phyloP scores from a whole-genome alignment of 768 basidiomycete species.

The Austroboletus festivus region DNA sequence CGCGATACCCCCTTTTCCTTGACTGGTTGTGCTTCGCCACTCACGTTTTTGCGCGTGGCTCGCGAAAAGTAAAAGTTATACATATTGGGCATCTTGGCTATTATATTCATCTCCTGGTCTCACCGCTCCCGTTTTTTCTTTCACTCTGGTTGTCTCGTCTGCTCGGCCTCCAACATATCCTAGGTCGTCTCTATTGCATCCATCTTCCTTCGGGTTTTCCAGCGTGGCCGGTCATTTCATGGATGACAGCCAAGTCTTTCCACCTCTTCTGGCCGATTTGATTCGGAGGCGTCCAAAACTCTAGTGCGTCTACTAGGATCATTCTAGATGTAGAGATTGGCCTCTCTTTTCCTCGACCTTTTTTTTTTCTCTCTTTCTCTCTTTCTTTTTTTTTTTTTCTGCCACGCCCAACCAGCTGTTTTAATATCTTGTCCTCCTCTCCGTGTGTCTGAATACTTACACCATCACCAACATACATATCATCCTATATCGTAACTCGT shows the following conservation, averaged over 20 bases:
- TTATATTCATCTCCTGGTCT: constrained; percentile 14
- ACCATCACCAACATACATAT: constrained; percentile 9
- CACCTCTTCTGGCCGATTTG: background rate
- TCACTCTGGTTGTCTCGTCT: constrained; percentile 8
- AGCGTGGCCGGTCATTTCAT: constrained; percentile 7
- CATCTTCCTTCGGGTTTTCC: constrained; percentile 3
- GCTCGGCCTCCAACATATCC: constrained; percentile 34
- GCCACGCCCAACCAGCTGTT: constrained; percentile 3
- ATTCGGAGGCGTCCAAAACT: background rate
- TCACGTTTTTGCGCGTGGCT: no score
- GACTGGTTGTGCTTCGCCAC: background rate
- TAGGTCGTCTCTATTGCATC: constrained; percentile 20
- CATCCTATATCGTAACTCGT: constrained; percentile 23
- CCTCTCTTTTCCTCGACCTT: background rate
- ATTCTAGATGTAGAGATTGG: constrained; percentile 19
- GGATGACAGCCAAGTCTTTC: background rate
- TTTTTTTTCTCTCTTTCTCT: background rate
- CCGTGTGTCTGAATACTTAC: constrained; percentile 14
- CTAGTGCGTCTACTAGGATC: constrained; percentile 5
- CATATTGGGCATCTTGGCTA: constrained; percentile 34
- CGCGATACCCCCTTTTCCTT: constrained; percentile 15
- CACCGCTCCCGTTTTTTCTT: constrained; percentile 7
- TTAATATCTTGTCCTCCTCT: constrained; percentile 21
- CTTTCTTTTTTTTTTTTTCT: background rate
- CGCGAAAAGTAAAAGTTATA: constrained; percentile 36